Evolutionary conservation across 176 grass and related monocot species (phyloP), one percentile per base, ranked within the genome.

Genomic region (Tillandsia leiboldiana): DNA sequence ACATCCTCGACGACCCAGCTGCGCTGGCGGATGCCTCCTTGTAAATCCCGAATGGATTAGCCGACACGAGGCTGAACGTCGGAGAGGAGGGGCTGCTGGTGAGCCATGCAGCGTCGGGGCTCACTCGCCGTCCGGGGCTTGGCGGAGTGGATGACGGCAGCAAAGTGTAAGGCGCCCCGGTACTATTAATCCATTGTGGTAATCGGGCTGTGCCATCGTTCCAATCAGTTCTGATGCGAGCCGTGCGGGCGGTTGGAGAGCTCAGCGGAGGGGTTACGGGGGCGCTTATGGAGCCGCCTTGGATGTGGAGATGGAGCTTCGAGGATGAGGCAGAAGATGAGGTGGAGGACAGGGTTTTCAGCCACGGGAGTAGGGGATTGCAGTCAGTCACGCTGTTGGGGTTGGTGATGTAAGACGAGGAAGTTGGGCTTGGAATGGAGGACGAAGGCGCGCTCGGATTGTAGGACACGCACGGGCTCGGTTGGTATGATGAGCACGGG

Each of bases 221-320:
- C 75, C 75, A 77, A 69, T 61, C 65, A 7, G 6, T 77, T 10
- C 69, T 77, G 17, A 51, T 27, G 65, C 53, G 52, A n/a, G 65
- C 22, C 1, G 65, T 58, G 10, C 42, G 29, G 0, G 42, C 29
- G 49, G 75, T 61, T 1, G 75, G 75, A 9, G 75, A 77, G 66
- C 75, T 77, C 12, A 77, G 66, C 7, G 75, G 75, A 77, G 75
- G 75, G 47, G 75, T 77, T 69, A 77, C 75, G 2, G 75, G 74
- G 27, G 75, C 75, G 50, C 75, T 77, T 49, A 77, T 63, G 75
- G 75, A 77, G 1, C 75, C 75, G 14, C 75, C 53, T 27, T 69
- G 75, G 6, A 69, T 69, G 75, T 59, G 61, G 12, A 69, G 29
- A 69, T 77, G 66, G 0, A 77, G 17, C 15, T 77, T 77, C 12